Conservation (phyloP, 2,329 filamentous ascomycete species). For the Sporothrix globosa region DNA sequence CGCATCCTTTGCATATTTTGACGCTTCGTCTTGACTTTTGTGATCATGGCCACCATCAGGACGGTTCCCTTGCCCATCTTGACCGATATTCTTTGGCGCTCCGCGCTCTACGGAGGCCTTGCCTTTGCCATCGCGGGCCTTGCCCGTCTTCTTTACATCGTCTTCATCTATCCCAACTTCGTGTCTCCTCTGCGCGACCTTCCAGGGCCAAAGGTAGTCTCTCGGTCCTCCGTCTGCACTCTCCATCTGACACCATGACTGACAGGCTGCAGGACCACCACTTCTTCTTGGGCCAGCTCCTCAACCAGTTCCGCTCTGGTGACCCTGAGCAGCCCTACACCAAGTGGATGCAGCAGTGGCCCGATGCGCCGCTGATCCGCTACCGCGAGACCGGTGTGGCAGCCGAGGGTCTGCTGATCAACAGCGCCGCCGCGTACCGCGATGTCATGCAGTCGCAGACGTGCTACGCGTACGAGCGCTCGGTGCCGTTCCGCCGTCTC, state of each 20-base stretch:
- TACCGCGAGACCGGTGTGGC: slow-evolving; percentile 44
- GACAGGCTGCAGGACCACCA: slow-evolving; percentile 30
- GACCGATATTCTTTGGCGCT: not conserved
- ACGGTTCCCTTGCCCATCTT: not conserved
- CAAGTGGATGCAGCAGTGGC: slow-evolving; percentile 32
- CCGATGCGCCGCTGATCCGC: slow-evolving; percentile 44
- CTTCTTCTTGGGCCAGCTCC: slow-evolving; percentile 31
- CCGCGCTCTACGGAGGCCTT: slow-evolving; percentile 1
- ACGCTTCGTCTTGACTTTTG: not conserved
- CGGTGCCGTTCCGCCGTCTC: slow-evolving; percentile 42
- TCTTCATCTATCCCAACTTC: slow-evolving; percentile 23
- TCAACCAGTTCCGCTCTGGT: slow-evolving; percentile 29
- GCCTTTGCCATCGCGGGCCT: not conserved
- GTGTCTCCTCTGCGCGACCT: slow-evolving; percentile 28
- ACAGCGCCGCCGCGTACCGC: slow-evolving; percentile 44
- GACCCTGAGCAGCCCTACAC: slow-evolving; percentile 33
- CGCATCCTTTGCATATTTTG: too few species aligned
- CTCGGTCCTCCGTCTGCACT: too few species aligned
- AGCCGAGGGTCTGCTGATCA: slow-evolving; percentile 46
- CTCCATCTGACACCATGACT: too few species aligned
- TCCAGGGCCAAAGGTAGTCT: slow-evolving; percentile 20
- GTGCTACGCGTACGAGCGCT: slow-evolving; percentile 48
- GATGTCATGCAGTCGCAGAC: slow-evolving; percentile 46
- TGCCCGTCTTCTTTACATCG: not conserved
- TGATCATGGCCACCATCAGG: not conserved